phyloP scores from a whole-genome alignment of 305 asterid species.

The Fraxinus greggii region DNA sequence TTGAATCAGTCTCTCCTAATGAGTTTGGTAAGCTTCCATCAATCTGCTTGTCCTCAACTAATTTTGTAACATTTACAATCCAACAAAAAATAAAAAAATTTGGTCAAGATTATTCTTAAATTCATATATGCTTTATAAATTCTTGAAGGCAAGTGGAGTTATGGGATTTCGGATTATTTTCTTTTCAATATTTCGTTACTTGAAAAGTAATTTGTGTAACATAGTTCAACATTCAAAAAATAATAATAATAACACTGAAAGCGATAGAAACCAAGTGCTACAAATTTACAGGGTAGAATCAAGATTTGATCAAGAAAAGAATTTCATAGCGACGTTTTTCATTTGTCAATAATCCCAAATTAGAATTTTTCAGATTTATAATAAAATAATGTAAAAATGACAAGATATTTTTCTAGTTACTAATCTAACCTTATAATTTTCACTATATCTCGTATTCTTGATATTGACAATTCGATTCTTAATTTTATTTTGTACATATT shows the following conservation, averaged over 20 bases:
- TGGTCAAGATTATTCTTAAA: not conserved
- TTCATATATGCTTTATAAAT: not conserved
- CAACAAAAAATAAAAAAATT: not conserved
- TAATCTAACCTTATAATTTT: not conserved
- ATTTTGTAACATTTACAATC: not conserved
- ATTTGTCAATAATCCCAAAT: not conserved
- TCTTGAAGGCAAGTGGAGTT: not conserved
- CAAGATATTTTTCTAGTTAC: not conserved
- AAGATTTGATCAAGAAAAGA: not conserved
- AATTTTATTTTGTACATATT: not conserved
- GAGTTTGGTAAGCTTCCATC: not conserved
- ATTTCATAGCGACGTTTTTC: not conserved
- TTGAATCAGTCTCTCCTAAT: not conserved
- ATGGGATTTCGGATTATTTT: not conserved
- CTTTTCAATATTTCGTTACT: not conserved
- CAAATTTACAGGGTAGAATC: not conserved
- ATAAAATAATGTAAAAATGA: not conserved
- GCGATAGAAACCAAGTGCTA: not conserved
- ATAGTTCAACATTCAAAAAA: not conserved
- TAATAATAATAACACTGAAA: not conserved
- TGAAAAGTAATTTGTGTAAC: not conserved
- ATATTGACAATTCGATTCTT: not conserved
- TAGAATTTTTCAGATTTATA: not conserved
- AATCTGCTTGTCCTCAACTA: not conserved
- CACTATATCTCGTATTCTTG: not conserved